Evolutionary conservation across 805 yeast species (phyloP).

Genomic region (Torulaspora maleeae): DNA sequence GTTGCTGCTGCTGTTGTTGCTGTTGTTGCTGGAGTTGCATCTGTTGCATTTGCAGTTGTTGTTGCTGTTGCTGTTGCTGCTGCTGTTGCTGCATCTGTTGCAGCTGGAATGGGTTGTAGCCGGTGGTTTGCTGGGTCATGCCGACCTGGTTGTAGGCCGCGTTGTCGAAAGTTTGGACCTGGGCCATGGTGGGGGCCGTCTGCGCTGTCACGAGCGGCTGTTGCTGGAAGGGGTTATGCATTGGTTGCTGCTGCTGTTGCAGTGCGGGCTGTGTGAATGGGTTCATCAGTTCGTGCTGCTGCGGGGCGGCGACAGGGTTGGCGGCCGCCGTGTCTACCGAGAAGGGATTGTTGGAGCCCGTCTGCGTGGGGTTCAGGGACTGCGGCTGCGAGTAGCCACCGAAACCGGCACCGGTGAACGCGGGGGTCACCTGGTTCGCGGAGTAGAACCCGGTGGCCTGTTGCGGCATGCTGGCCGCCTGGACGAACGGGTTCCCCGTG

Average conservation of each 20-base stretch:
- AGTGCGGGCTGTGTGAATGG: constrained; percentile 18
- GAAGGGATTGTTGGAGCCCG: constrained; percentile 40
- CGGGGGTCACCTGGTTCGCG: constrained; percentile 29
- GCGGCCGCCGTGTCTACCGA: constrained; percentile 20
- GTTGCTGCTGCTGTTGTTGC: constrained; percentile 9
- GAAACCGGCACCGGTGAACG: constrained; percentile 55
- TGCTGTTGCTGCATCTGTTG: constrained; percentile 12
- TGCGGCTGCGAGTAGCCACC: constrained; percentile 44
- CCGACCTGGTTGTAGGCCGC: constrained; percentile 14
- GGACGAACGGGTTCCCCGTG: constrained; percentile 19
- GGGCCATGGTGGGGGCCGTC: constrained; percentile 5
- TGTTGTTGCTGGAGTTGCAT: constrained; percentile 12
- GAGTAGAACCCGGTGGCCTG: constrained; percentile 30
- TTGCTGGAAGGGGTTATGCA: constrained; percentile 6
- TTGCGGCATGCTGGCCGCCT: constrained; percentile 15
- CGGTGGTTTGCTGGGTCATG: constrained; percentile 9
- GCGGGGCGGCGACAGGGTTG: constrained; percentile 1
- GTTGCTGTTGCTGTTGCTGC: constrained; percentile 6
- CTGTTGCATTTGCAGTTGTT: constrained; percentile 3
- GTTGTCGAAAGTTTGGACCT: constrained; percentile 2
- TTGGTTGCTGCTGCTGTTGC: constrained; percentile 4
- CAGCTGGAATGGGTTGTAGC: constrained; percentile 10
- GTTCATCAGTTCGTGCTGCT: constrained; percentile 10
- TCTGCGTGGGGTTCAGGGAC: constrained; percentile 17
- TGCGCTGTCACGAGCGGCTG: constrained; percentile 6